Evolutionary conservation across 2,329 filamentous ascomycete genomes (phyloP).

Genomic region (Mycogone perniciosa): DNA sequence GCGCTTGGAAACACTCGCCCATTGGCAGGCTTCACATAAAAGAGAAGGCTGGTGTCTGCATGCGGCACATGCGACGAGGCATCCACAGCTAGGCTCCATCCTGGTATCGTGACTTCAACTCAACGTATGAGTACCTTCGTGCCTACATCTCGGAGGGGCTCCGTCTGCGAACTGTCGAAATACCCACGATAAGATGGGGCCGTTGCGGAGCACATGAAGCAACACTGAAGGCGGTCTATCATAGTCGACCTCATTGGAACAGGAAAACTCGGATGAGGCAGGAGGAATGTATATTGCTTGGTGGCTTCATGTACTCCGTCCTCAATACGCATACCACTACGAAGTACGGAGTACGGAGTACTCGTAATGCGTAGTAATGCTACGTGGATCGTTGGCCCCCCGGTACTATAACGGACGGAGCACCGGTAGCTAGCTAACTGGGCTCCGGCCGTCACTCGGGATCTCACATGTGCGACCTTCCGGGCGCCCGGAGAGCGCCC

Average conservation of each 20-base stretch:
- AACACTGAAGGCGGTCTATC: too few species aligned
- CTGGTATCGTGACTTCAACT: constrained; percentile 1
- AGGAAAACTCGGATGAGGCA: too few species aligned
- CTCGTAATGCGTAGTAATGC: neutral
- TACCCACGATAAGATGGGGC: constrained; percentile 1
- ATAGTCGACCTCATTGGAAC: too few species aligned
- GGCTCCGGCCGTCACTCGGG: constrained; percentile 10
- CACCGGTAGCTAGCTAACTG: constrained; percentile 7
- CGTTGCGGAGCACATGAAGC: too few species aligned
- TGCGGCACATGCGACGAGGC: neutral
- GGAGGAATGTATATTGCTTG: neutral
- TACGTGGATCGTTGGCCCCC: neutral
- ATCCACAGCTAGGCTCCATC: constrained; percentile 8
- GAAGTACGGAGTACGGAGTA: too few species aligned
- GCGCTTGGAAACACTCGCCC: neutral
- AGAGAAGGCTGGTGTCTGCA: neutral
- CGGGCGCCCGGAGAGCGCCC: constrained; percentile 2
- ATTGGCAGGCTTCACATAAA: neutral
- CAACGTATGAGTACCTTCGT: neutral
- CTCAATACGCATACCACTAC: too few species aligned
- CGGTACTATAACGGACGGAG: neutral
- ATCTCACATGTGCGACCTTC: constrained; percentile 2
- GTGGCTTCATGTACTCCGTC: too few species aligned
- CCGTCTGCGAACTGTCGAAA: constrained; percentile 5
- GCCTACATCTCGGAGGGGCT: constrained; percentile 2